A percentile compares a stretch with the other conserved stretches of the same genome.
Conservation (phyloP, 495 filamentous ascomycete species). For the Saxispiralis lemnorum region DNA sequence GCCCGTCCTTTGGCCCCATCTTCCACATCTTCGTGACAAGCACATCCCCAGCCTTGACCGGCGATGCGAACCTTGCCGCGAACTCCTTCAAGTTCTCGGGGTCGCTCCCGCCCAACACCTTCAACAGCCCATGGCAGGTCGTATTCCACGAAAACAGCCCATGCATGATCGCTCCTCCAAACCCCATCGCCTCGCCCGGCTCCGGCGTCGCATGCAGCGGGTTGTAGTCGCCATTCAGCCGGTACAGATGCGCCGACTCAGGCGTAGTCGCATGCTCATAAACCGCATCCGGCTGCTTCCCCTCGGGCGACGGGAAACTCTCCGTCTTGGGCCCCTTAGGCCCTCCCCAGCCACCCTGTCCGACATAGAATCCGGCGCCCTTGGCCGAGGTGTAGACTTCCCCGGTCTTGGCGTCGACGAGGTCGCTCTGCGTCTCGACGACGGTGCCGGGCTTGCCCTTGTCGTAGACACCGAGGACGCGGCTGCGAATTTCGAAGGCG, state of each 20-base stretch:
- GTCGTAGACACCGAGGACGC: conserved; percentile 76
- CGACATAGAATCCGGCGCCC: conserved; percentile 60
- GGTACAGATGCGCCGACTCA: conserved; percentile 49
- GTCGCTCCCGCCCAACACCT: conserved; percentile 55
- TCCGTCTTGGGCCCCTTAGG: conserved; percentile 66
- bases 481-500: conserved; percentile 59
- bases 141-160: conserved; percentile 74
- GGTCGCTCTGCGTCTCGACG: conserved; percentile 58
- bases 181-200: conserved; percentile 75
- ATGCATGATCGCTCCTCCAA: conserved; percentile 76
- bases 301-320: conserved; percentile 57
- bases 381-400: conserved; percentile 55
- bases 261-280: conserved; percentile 46
- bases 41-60: conserved; percentile 62
- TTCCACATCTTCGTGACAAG: conserved; percentile 46
- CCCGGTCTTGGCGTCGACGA: conserved; percentile 51
- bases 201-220: conserved; percentile 72
- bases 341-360: conserved; percentile 74
- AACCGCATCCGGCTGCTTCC: conserved; percentile 55
- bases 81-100: conserved; percentile 66
- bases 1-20: conserved; percentile 40
- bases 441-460: conserved; percentile 75
- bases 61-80: conserved; percentile 71
- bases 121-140: conserved; percentile 55
- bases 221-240: conserved; percentile 82